Evolutionary conservation across 805 yeast species (phyloP).

Genomic region (Zygosaccharomyces gambellarensis): DNA sequence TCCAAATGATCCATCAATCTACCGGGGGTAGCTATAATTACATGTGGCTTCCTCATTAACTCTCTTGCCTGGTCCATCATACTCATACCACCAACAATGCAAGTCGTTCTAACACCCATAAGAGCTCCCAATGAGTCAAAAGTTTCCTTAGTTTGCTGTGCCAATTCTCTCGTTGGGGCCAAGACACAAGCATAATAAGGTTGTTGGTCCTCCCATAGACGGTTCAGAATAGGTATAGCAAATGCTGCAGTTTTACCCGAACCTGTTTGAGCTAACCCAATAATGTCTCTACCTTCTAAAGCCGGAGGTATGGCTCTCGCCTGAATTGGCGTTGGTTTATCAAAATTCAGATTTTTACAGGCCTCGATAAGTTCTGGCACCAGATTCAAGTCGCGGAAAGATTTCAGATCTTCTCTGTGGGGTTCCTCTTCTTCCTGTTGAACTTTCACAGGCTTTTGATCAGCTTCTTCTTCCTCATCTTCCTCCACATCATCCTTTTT

Average conservation of each 20-base stretch:
- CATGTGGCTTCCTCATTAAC: constrained; percentile 88
- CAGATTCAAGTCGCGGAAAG: constrained; percentile 56
- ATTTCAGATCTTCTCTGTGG: constrained; percentile 27
- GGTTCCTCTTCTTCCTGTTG: constrained; percentile 13
- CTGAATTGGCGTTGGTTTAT: constrained; percentile 91
- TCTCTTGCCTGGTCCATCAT: constrained; percentile 97
- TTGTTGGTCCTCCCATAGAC: constrained; percentile 81
- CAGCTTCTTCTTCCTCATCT: constrained; percentile 8
- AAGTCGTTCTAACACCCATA: constrained; percentile 88
- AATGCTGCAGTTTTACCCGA: constrained; percentile 98
- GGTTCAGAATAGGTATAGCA: constrained; percentile 90
- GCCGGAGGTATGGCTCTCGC: constrained; percentile 88
- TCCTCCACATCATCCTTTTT: constrained; percentile 6
- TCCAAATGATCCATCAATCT: constrained; percentile 90
- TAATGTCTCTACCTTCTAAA: constrained; percentile 82
- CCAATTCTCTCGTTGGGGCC: constrained; percentile 82
- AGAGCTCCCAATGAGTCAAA: constrained; percentile 87
- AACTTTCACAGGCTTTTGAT: constrained; percentile 5
- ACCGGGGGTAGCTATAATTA: constrained; percentile 94
- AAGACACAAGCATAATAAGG: constrained; percentile 86
- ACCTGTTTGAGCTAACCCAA: constrained; percentile 96
- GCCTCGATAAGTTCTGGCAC: constrained; percentile 80
- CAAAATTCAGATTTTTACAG: constrained; percentile 65
- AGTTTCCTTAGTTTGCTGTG: constrained; percentile 86
- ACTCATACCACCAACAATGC: constrained; percentile 97